phyloP scores from a whole-genome alignment of 257 asterid genomes.

The Rehmannia glutinosa region DNA sequence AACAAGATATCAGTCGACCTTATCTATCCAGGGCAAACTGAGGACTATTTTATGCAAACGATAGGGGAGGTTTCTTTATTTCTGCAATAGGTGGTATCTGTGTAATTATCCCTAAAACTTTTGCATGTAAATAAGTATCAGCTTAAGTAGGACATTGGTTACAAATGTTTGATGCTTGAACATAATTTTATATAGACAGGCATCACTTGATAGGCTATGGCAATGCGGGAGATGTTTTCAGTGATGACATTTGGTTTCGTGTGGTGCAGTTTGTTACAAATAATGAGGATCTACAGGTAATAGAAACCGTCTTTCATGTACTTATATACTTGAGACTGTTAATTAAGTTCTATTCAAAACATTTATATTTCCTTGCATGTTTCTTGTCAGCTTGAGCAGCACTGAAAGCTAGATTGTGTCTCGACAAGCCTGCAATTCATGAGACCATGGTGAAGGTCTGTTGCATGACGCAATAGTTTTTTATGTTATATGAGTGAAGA shows the following conservation, averaged over 20 bases:
- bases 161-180: not conserved
- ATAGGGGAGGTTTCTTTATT: not conserved
- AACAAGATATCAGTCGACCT: not conserved
- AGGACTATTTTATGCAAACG: not conserved
- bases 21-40: not conserved
- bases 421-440: constrained; percentile 90
- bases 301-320: no score
- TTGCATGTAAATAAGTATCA: not conserved
- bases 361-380: constrained; percentile 12
- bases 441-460: constrained; percentile 97
- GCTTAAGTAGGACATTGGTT: not conserved
- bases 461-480: not conserved
- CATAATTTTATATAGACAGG: not conserved
- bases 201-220: not conserved
- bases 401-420: constrained; percentile 78
- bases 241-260: constrained; percentile 98
- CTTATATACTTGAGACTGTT: not conserved
- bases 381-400: constrained; percentile 83
- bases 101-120: not conserved
- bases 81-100: not conserved
- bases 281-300: constrained; percentile 91
- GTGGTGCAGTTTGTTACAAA: constrained; percentile 95
- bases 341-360: constrained; percentile 11
- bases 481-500: not conserved
- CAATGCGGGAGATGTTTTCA: constrained; percentile 82